These are phyloP conservation scores for Colletotrichum cordylinicola DNA, from an alignment of 2,329 filamentous ascomycete species.

Conservation along the genomic window DNA sequence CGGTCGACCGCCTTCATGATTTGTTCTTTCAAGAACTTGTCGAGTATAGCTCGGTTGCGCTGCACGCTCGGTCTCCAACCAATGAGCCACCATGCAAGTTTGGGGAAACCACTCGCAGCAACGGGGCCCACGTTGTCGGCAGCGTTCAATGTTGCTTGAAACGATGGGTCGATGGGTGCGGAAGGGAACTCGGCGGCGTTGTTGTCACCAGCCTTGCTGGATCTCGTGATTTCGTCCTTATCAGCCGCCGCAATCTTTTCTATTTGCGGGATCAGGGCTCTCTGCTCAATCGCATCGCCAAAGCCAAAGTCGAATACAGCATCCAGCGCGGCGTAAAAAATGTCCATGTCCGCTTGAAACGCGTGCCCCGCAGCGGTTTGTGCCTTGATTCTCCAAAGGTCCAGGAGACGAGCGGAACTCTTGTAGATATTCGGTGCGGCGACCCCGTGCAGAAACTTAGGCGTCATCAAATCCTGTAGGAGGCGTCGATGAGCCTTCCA, in stretches of 20 bases:
- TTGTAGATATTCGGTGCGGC: slow-evolving; percentile 39
- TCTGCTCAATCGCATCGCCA: slow-evolving; percentile 11
- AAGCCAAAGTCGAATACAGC: slow-evolving; percentile 39
- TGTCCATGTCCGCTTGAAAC: slow-evolving; percentile 36
- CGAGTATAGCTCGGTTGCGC: neutral
- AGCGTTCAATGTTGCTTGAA: neutral
- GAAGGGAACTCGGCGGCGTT: neutral
- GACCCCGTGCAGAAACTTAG: slow-evolving; percentile 36
- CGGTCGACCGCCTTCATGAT: neutral
- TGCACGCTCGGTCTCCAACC: neutral
- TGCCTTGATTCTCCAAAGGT: slow-evolving; percentile 39
- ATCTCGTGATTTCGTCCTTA: neutral
- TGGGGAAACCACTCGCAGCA: neutral
- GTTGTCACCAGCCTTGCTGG: neutral
- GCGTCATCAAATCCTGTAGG: slow-evolving; percentile 41
- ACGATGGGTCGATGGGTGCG: neutral
- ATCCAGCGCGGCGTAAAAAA: slow-evolving; percentile 37
- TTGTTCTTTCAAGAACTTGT: neutral
- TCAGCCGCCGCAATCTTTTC: neutral
- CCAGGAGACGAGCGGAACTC: slow-evolving; percentile 31
- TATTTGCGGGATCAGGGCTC: neutral
- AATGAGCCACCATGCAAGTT: neutral
- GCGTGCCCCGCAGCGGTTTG: slow-evolving; percentile 30
- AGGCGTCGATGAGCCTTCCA: slow-evolving; percentile 38
- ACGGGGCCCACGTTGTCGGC: neutral